Evolutionary conservation across 2,329 filamentous ascomycete genomes (phyloP).

Genomic region (Chaetomium globosum): DNA sequence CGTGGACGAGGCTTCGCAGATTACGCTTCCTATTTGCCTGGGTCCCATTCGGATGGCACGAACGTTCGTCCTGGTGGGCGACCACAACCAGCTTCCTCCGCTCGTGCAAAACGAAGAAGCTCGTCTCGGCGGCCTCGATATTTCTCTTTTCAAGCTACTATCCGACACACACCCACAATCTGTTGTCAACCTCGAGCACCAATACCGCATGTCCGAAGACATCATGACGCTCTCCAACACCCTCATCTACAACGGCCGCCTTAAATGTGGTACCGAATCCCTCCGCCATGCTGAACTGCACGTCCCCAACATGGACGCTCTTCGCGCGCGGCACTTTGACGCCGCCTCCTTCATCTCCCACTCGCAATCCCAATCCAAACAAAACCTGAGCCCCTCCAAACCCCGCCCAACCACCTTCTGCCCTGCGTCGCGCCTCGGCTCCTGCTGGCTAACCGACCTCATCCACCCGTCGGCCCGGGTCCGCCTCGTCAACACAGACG

Average conservation of each 20-base stretch:
- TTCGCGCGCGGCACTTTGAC: constrained; percentile 63
- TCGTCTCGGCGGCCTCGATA: constrained; percentile 79
- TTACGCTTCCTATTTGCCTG: constrained; percentile 90
- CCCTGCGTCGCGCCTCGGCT: constrained; percentile 48
- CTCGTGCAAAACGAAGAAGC: constrained; percentile 92
- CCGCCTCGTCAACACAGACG: constrained; percentile 87
- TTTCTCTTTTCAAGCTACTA: constrained; percentile 90
- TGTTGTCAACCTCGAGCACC: constrained; percentile 89
- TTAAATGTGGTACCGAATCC: constrained; percentile 82
- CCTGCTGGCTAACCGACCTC: constrained; percentile 77
- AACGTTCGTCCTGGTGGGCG: constrained; percentile 92
- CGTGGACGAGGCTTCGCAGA: constrained; percentile 96
- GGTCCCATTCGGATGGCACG: constrained; percentile 91
- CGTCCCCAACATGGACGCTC: constrained; percentile 66
- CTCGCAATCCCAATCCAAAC: constrained; percentile 38
- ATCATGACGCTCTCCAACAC: constrained; percentile 93
- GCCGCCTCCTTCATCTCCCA: constrained; percentile 50
- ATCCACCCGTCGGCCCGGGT: constrained; percentile 73
- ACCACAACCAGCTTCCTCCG: constrained; percentile 94
- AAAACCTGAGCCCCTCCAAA: constrained; percentile 21
- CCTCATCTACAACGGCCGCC: constrained; percentile 85
- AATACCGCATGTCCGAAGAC: constrained; percentile 98
- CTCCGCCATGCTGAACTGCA: constrained; percentile 70
- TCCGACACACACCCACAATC: constrained; percentile 85
- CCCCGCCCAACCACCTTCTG: constrained; percentile 56